These are phyloP conservation scores for Incumbomyces delicatus DNA, from an alignment of 2,329 filamentous ascomycete species.

Conservation along the genomic window DNA sequence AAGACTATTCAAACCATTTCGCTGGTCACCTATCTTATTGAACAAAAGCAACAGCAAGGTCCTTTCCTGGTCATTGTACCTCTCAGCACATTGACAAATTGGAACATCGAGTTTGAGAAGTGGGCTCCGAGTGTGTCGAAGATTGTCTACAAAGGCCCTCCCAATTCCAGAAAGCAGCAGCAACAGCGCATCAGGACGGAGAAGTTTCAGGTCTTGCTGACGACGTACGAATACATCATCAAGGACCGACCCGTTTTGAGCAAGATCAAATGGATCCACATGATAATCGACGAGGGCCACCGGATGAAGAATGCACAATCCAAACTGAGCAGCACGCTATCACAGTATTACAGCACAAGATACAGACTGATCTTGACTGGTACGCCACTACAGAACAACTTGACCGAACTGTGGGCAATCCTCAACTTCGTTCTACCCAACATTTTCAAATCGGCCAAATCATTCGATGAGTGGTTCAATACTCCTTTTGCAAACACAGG, in stretches of 20 bases:
- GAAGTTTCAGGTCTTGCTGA: conserved; percentile 90
- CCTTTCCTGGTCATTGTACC: conserved; percentile 96
- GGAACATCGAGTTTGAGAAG: conserved; percentile 97
- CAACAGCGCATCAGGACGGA: conserved; percentile 91
- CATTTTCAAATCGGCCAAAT: conserved; percentile 98
- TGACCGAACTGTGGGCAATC: conserved; percentile 92
- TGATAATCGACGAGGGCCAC: conserved; percentile 99
- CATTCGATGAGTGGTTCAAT: conserved; percentile 99
- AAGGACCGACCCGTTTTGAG: conserved; percentile 90
- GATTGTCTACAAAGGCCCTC: conserved; percentile 95
- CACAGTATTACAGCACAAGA: conserved; percentile 86
- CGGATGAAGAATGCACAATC: conserved; percentile 99
- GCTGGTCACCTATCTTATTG: conserved; percentile 92
- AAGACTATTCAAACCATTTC: conserved; percentile 99
- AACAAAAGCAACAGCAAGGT: conserved; percentile 82
- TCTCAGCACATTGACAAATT: conserved; percentile 93
- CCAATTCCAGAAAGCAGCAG: conserved; percentile 74
- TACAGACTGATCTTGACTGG: conserved; percentile 96
- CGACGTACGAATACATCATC: conserved; percentile 99
- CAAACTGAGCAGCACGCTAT: conserved; percentile 89
- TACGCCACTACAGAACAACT: conserved; percentile 93
- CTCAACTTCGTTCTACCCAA: conserved; percentile 97
- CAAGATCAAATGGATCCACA: conserved; percentile 99
- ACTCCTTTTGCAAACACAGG: conserved; percentile 98
- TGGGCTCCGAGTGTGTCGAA: conserved; percentile 83